Evolutionary conservation across 371 early-diverging fungal species (phyloP).

Genomic region (Mucor indicus): DNA sequence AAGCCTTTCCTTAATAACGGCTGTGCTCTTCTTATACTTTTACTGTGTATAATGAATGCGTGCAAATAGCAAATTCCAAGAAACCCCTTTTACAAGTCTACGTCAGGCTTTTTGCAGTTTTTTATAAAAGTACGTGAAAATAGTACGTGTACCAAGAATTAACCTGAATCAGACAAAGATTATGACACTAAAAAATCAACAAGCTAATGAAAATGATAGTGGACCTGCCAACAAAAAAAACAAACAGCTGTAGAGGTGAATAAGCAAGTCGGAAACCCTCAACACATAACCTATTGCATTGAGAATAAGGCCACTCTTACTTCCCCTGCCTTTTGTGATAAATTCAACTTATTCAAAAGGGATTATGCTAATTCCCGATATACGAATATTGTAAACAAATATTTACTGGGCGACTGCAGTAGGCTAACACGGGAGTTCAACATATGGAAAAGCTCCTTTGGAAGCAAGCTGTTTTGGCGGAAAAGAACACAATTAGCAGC

Average conservation of each 20-base stretch:
- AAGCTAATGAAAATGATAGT: conserved; percentile 8
- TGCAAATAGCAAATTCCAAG: too few species aligned
- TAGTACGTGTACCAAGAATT: too few species aligned
- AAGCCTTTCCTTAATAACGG: too few species aligned
- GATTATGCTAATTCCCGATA: conserved; percentile 13
- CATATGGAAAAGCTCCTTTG: conserved; percentile 15
- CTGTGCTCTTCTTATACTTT: too few species aligned
- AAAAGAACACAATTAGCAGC: conserved; percentile 10
- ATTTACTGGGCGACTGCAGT: conserved; percentile 5
- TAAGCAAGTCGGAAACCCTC: conserved; percentile 6
- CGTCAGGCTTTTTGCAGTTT: too few species aligned
- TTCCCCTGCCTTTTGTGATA: conserved; percentile 12
- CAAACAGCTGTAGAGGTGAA: conserved; percentile 6
- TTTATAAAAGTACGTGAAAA: too few species aligned
- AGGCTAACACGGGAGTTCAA: conserved; percentile 7
- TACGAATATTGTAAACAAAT: conserved; percentile 10
- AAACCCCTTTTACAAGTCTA: too few species aligned
- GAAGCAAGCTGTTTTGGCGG: conserved; percentile 13
- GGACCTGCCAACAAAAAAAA: conserved; percentile 7
- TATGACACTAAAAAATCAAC: conserved; percentile 11
- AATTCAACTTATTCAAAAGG: conserved; percentile 11
- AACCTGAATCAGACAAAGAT: conserved; percentile 5
- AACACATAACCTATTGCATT: conserved; percentile 14
- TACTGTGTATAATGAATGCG: too few species aligned
- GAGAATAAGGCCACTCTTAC: conserved; percentile 12